Percentiles rank a stretch among this genome's conserved stretches.
Conservation (phyloP, 2,329 filamentous ascomycete genomes). For the Trichophyton verrucosum region DNA sequence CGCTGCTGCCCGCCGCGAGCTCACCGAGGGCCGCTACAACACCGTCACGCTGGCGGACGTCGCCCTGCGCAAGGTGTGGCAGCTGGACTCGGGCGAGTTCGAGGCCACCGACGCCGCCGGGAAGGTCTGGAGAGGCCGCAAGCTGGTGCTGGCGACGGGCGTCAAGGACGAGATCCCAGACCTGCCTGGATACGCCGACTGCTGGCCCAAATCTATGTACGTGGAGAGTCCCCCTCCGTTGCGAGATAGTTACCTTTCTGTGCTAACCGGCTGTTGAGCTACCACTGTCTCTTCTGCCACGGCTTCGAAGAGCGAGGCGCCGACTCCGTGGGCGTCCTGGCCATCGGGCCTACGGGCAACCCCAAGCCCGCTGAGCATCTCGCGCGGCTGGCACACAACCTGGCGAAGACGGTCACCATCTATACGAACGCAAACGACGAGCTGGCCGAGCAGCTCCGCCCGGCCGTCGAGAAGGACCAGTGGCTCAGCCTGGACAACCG, state of each 20-base stretch:
- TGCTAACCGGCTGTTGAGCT: constrained; percentile 23
- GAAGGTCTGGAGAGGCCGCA: constrained; percentile 36
- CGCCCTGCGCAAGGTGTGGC: constrained; percentile 5
- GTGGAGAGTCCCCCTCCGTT: constrained; percentile 10
- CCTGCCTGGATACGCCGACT: constrained; percentile 43
- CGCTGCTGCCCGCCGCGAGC: constrained; percentile 22
- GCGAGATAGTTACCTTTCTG: not conserved
- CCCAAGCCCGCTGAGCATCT: constrained; percentile 29
- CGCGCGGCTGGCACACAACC: constrained; percentile 33
- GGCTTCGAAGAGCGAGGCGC: constrained; percentile 46
- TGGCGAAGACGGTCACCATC: constrained; percentile 36
- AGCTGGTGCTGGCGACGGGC: constrained; percentile 45
- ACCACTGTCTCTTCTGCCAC: constrained; percentile 49
- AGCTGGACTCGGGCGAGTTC: constrained; percentile 21
- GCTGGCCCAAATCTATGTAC: constrained; percentile 43
- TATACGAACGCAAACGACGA: constrained; percentile 39
- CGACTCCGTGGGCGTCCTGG: constrained; percentile 37
- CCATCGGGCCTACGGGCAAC: constrained; percentile 25
- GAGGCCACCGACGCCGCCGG: constrained; percentile 34
- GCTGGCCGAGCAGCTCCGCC: constrained; percentile 14
- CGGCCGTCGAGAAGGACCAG: not conserved
- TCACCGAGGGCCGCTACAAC: constrained; percentile 25
- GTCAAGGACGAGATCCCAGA: constrained; percentile 40
- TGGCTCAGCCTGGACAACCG: not conserved
- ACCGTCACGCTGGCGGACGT: constrained; percentile 20